phyloP scores from a whole-genome alignment of 2,329 filamentous ascomycete species.

The Pestalotiopsis fici region DNA sequence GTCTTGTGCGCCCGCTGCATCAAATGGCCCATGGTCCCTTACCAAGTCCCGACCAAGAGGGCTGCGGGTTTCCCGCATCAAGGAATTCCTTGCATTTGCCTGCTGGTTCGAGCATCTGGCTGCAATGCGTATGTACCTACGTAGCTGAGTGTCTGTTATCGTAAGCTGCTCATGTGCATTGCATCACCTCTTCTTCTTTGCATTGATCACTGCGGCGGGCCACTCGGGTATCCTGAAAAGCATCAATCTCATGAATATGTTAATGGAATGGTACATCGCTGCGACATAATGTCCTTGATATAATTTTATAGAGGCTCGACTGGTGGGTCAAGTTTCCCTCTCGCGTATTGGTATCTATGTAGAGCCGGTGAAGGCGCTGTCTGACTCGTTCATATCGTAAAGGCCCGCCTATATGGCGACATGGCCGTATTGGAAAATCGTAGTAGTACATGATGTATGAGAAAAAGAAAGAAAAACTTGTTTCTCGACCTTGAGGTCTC shows the following conservation, averaged over 20 bases:
- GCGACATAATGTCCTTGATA: not conserved
- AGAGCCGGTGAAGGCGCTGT: not conserved
- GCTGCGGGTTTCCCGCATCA: no score
- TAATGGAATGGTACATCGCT: no score
- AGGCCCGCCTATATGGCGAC: not conserved
- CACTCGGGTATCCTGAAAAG: no score
- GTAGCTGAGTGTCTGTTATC: not conserved
- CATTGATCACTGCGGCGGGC: not conserved
- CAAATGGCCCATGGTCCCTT: no score
- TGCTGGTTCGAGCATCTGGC: no score
- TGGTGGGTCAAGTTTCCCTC: not conserved
- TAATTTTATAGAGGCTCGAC: not conserved
- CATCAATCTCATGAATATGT: no score
- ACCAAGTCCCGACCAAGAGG: no score
- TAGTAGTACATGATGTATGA: not conserved
- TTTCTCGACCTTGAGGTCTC: not conserved
- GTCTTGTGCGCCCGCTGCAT: no score
- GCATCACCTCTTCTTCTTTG: not conserved
- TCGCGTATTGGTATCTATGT: not conserved
- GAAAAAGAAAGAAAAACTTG: not conserved
- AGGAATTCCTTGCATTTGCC: not conserved
- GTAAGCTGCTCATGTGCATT: not conserved
- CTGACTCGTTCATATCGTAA: not conserved
- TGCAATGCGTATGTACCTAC: not conserved
- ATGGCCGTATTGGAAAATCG: not conserved